Percentiles rank a stretch among this genome's conserved stretches.
Evolutionary conservation across 495 filamentous ascomycete species (phyloP).

Genomic region (Daldinia caldariorum): DNA sequence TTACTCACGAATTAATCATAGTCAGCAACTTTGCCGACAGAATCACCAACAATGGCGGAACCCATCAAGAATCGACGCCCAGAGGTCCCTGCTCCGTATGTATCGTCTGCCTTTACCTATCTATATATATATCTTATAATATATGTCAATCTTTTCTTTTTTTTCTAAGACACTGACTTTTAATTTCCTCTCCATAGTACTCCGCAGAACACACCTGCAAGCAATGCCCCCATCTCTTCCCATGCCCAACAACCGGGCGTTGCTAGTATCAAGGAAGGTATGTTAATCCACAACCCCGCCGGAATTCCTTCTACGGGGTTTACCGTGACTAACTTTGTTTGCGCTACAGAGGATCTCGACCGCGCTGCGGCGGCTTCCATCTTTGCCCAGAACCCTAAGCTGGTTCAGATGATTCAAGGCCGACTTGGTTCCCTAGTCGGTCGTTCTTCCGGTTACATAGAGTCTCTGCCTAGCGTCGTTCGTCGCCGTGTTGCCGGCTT

Average conservation of each 20-base stretch:
- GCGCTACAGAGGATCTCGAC: conserved; percentile 81
- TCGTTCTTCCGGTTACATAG: conserved; percentile 95
- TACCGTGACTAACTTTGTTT: conserved; percentile 29
- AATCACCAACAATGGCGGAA: conserved; percentile 47
- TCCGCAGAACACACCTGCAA: conserved; percentile 94
- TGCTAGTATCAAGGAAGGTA: conserved; percentile 97
- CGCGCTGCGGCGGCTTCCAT: conserved; percentile 86
- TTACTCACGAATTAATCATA: conserved; percentile 20
- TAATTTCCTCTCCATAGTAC: conserved; percentile 66
- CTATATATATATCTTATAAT: not conserved
- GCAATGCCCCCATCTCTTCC: conserved; percentile 95
- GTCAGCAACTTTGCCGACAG: conserved; percentile 13
- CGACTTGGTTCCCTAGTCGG: conserved; percentile 94
- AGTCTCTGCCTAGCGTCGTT: conserved; percentile 87
- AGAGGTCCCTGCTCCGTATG: conserved; percentile 47
- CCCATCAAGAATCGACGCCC: conserved; percentile 50
- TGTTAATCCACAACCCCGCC: conserved; percentile 44
- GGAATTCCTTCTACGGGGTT: conserved; percentile 28
- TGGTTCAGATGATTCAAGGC: conserved; percentile 96
- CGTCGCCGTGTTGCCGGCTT: conserved; percentile 92
- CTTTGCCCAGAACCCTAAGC: conserved; percentile 90
- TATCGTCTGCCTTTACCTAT: conserved; percentile 18
- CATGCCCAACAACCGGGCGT: conserved; percentile 96
- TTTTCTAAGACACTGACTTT: conserved; percentile 42
- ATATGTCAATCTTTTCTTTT: conserved; percentile 19